Conservation (phyloP, 345 rosid genomes). For the Hibiscus mutabilis region DNA sequence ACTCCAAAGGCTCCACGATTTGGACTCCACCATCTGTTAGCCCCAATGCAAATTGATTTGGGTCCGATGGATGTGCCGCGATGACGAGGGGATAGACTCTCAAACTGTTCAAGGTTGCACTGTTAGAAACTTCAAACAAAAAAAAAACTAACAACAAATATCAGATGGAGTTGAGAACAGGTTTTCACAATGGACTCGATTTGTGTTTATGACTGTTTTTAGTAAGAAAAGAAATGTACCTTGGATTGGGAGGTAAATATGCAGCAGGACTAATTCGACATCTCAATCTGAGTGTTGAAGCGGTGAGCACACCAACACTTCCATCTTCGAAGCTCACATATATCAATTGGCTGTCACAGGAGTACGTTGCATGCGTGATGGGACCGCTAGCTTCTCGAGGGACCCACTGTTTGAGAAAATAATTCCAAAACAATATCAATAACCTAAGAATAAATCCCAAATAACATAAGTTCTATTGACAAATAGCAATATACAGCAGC, state of each 20-base stretch:
- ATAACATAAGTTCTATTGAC: background rate
- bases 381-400: constrained; percentile 58
- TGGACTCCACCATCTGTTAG: constrained; percentile 62
- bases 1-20: constrained; percentile 63
- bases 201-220: background rate
- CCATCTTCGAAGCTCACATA: constrained; percentile 77
- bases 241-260: constrained; percentile 62
- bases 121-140: constrained; percentile 6
- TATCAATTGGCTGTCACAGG: constrained; percentile 72
- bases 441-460: constrained; percentile 8
- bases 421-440: constrained; percentile 3
- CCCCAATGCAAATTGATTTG: constrained; percentile 78
- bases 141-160: background rate
- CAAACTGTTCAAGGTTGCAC: constrained; percentile 41
- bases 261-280: constrained; percentile 71
- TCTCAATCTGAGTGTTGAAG: constrained; percentile 61
- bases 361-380: constrained; percentile 74
- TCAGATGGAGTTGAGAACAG: background rate
- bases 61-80: constrained; percentile 66
- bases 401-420: constrained; percentile 45
- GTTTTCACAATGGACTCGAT: background rate
- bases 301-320: constrained; percentile 55
- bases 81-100: constrained; percentile 71
- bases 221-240: constrained; percentile 27
- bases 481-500: background rate